These are phyloP conservation scores for Paecilomyces sp. DNA, from an alignment of 2,329 filamentous ascomycete genomes.

Conservation along the genomic window DNA sequence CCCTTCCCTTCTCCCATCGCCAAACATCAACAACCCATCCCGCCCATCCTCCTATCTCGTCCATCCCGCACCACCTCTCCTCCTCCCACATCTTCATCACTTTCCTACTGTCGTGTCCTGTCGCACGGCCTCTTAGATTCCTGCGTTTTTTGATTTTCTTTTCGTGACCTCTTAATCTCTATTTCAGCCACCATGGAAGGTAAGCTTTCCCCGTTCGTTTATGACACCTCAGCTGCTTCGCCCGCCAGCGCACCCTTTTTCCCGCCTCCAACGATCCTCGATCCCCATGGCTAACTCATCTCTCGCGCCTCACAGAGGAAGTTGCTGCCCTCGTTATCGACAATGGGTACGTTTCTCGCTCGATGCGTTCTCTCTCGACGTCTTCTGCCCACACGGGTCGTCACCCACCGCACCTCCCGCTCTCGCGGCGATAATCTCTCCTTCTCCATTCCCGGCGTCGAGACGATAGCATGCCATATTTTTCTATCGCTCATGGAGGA, in stretches of 20 bases:
- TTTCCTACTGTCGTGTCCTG: constrained; percentile 30
- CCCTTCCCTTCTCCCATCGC: constrained; percentile 12
- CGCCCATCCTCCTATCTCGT: constrained; percentile 8
- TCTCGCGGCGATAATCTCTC: neutral
- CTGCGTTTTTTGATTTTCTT: constrained; percentile 27
- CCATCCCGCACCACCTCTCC: constrained; percentile 21
- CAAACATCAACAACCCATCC: constrained; percentile 19
- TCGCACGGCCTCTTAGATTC: constrained; percentile 23
- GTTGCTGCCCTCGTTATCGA: constrained; percentile 99
- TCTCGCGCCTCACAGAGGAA: constrained; percentile 69
- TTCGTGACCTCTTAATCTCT: constrained; percentile 12
- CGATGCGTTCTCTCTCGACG: constrained; percentile 10
- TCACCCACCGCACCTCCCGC: neutral
- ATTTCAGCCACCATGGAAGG: constrained; percentile 56
- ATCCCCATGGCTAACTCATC: constrained; percentile 28
- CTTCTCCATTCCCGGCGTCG: neutral
- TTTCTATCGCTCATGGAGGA: neutral
- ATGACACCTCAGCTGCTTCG: constrained; percentile 24
- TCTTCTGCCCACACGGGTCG: neutral
- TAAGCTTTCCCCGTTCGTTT: constrained; percentile 41
- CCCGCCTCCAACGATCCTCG: constrained; percentile 8
- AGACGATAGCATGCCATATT: neutral
- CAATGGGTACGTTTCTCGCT: constrained; percentile 88
- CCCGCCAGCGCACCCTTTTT: constrained; percentile 10
- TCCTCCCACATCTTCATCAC: constrained; percentile 27